Base-by-base conservation (phyloP, 345 rosid species). In the Camelina sativa region DNA sequence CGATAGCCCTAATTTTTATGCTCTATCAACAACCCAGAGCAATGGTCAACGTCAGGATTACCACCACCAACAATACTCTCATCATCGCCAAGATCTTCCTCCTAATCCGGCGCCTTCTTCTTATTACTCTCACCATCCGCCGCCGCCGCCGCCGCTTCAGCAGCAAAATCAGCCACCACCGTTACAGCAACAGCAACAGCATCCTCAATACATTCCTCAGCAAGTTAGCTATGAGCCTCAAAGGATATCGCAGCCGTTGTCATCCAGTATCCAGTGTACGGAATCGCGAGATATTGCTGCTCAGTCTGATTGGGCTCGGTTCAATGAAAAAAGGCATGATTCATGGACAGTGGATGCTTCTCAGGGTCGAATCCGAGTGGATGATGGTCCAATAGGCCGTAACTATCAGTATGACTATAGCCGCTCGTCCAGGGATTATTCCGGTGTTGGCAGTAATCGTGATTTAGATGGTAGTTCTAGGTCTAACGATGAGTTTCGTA, bases 401-500 rank as follows among this genome's bases (percentile, higher is more conserved):
- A 77, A 75, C 35, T 81, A 65, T 67, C 82, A 79, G 62, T 73
- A 78, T 55, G 86, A 80, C 51, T 77, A 75, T n/a, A 75, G 55
- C 19, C 70, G 83, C 8, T 13, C 81, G 12, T 80, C 89, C 1
- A 83, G 84, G 17, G 76, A 32, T 65, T 50, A 75, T 6, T 32
- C 76, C 1, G 72, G 72, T 56, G 82, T 79, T 65, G 69, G 66
- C 63, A 62, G 61, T 48, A 84, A 81, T 84, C 86, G 73, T 75
- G 89, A 74, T 41, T 62, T 82, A 48, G 87, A 82, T 47, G 55
- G 72, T 37, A 71, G 69, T 69, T 76, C 84, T 80, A 85, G 91
- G 88, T 61, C 84, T 75, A 74, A 85, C 30, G 88, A 76, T 73
- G 86, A 84, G 43, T 60, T 70, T 55, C 75, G 61, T 58, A 71